Evolutionary conservation across 2,329 filamentous ascomycete species (phyloP), one percentile per base, ranked within the genome.

Genomic region (Lecanosticta acicola): DNA sequence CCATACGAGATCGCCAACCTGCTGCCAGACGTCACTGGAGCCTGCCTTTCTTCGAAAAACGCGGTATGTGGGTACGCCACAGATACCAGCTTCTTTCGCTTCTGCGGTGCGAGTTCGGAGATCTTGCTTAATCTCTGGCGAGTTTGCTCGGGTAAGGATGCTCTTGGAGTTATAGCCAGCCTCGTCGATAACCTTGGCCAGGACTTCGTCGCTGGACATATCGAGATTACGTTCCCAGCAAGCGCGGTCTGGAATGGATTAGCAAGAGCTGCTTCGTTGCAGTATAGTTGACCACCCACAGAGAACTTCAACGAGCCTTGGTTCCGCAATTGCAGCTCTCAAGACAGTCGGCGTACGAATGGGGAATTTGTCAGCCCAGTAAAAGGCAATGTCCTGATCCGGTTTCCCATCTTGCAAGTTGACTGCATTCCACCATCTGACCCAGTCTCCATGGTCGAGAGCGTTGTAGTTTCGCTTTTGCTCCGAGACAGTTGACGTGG

Each of bases 211-310:
- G 16, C 43, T 45, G 7, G 55, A 55, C 50, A 57, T 57, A 32
- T 57, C 45, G 16, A 55, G 39, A 20, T 57, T 57, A n/a, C 45
- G 48, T 48, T 53, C 52, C 55, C 55, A 57, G 45, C 55, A 57
- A 4, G 48, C 53, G 37, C 53, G 55, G 32, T 51, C 51, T 55
- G 36, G 2, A 14, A 18, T 7, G 16, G 2, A 21, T 53, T 32
- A 53, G 47, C 36, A n/a, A n/a, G n/a, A n/a, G 24, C 2, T 19
- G 33, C 19, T 17, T 38, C 35, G 24, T 5, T 17, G n/a, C 14
- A 39, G 13, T 11, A 11, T 8, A n/a, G 3, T 8, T 20, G 16
- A 7, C 3, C 7, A 46, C 54, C 46, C 26, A 56, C 54, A 57
- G 3, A 57, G 36, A 3, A 37, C 29, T n/a, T 34, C 48, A 18